Evolutionary conservation across 176 grass and related monocot species (phyloP), one percentile per base, ranked within the genome.

Genomic region (Oryza longistaminata): DNA sequence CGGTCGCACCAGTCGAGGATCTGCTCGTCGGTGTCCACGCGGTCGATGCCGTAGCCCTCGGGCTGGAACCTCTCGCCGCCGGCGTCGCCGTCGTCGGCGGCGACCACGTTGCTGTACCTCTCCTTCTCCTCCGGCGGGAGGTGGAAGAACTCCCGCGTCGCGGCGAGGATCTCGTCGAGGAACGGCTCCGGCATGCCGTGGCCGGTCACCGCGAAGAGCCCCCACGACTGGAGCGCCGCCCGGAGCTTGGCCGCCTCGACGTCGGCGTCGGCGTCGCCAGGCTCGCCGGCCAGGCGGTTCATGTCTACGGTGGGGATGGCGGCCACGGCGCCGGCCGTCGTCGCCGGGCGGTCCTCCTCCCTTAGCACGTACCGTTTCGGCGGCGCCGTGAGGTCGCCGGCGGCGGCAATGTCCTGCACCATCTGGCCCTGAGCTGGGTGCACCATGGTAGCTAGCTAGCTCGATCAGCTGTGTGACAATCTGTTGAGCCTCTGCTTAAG

Each of bases 41-140:
- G 75, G 81, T 94, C 86, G 73, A 84, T 75, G 48, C 86, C 92
- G 76, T 94, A 94, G 2, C 92, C 92, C 62, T 94, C 92, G 2
- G 19, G 2, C 81, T 80, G 75, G 77, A 87, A 91, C 31, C 78
- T 75, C 17, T 21, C 52, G 16, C 9, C 9, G 73, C 83, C 75
- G 46, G 3, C 83, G 40, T 70, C 72, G 11, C 67, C 55, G 73
- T 74, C 72, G 40, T 70, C 67, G 11, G 50, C 55, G 73, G 65
- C 72, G 11, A 72, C 58, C 9, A 81, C 58, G 82, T 94, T 94
- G 24, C 75, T 70, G 81, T 84, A 83, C 48, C 37, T 61, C 9
- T 83, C 81, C 84, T 92, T 94, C 66, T 64, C 85, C 83, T 73
- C 85, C 7, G 27, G 0, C 34, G 92, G 90, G 1, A 85, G 68